Percentiles rank a stretch among this genome's conserved stretches.
phyloP scores from a whole-genome alignment of 2,329 filamentous ascomycete genomes.

The Diaporthe sp. region DNA sequence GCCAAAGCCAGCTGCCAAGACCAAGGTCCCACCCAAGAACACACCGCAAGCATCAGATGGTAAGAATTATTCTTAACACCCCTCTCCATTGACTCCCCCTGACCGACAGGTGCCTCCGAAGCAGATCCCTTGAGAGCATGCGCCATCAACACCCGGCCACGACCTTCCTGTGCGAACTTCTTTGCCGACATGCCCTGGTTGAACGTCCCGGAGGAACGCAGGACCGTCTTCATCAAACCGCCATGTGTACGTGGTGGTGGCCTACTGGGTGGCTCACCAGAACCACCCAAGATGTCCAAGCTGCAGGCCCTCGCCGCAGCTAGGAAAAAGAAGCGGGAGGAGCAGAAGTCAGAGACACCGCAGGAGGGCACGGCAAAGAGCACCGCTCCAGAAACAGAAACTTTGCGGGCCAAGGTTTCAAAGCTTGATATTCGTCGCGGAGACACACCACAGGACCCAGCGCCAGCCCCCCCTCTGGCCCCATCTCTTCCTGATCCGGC shows the following conservation, averaged over 20 bases:
- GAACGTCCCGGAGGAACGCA: conserved; percentile 74
- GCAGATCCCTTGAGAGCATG: conserved; percentile 37
- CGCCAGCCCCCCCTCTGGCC: background rate
- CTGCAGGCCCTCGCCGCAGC: conserved; percentile 90
- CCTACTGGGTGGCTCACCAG: conserved; percentile 81
- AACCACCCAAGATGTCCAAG: conserved; percentile 83
- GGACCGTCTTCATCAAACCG: conserved; percentile 73
- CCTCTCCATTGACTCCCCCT: conserved; percentile 34
- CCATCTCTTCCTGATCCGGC: background rate
- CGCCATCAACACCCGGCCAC: conserved; percentile 41
- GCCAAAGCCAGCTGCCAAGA: conserved; percentile 54
- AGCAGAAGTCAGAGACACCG: conserved; percentile 56
- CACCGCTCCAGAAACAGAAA: background rate
- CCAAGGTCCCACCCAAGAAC: conserved; percentile 54
- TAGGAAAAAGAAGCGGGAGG: conserved; percentile 84
- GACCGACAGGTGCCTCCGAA: conserved; percentile 39
- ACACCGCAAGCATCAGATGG: conserved; percentile 50
- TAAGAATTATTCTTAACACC: conserved; percentile 30
- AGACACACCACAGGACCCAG: background rate
- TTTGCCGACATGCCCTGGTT: conserved; percentile 92
- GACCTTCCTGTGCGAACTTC: conserved; percentile 65
- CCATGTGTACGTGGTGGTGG: conserved; percentile 67
- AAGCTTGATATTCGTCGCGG: background rate
- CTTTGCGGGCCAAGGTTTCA: background rate
- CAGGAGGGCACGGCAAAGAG: conserved; percentile 7